Percentiles rank a stretch among this genome's conserved stretches.
Evolutionary conservation across 352 stramenopile genomes (phyloP).

Genomic region (Pythium scleroteichum): DNA sequence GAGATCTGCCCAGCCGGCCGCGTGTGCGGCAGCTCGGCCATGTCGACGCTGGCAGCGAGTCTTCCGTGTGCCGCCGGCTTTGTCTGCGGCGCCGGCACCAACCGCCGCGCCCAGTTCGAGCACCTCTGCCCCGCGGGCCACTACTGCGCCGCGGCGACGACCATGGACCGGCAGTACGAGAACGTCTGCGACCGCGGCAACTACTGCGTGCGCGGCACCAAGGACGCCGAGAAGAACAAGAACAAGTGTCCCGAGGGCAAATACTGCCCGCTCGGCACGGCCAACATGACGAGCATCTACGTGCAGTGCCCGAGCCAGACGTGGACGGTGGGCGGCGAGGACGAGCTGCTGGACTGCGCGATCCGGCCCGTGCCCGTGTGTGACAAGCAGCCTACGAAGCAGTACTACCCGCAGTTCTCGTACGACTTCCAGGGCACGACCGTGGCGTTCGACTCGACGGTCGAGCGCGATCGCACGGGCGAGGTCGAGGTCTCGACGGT

Average conservation of each 20-base stretch:
- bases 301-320: constrained; percentile 92
- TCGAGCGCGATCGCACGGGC: constrained; percentile 64
- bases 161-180: constrained; percentile 82
- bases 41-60: constrained; percentile 84
- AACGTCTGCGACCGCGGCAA: constrained; percentile 85
- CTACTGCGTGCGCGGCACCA: constrained; percentile 90
- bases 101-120: constrained; percentile 88
- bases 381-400: constrained; percentile 87
- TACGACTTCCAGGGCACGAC: constrained; percentile 63
- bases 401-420: constrained; percentile 79
- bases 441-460: constrained; percentile 70
- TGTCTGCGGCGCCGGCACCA: constrained; percentile 93
- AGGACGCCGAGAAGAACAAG: constrained; percentile 83
- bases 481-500: constrained; percentile 91
- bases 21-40: constrained; percentile 90
- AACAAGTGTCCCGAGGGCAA: constrained; percentile 93
- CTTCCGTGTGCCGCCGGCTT: constrained; percentile 91
- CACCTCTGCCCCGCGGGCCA: constrained; percentile 92
- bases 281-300: constrained; percentile 78
- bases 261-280: constrained; percentile 92
- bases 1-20: constrained; percentile 93
- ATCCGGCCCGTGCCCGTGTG: constrained; percentile 92
- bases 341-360: constrained; percentile 86
- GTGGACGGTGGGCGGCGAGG: constrained; percentile 76
- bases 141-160: constrained; percentile 88